These are phyloP conservation scores for Fomitopsis betulina DNA, from an alignment of 1,284 basidiomycete species.

Conservation along the genomic window DNA sequence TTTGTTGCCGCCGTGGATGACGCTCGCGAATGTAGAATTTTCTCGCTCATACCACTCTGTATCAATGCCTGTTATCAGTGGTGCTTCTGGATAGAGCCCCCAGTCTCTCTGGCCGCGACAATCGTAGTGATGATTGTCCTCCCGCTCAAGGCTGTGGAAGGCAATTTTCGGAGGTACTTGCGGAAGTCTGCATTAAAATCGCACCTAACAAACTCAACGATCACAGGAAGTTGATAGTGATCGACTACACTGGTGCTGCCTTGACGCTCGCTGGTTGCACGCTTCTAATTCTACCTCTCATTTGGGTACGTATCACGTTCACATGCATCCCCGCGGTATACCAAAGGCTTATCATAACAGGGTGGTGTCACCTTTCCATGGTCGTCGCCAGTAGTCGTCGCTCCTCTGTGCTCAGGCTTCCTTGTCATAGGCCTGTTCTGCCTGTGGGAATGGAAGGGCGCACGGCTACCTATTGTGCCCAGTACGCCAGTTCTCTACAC, in stretches of 20 bases:
- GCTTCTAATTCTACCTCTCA: constrained; percentile 64
- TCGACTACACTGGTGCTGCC: constrained; percentile 62
- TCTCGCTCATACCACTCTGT: background rate
- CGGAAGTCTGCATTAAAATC: background rate
- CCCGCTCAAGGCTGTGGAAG: constrained; percentile 62
- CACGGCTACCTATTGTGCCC: constrained; percentile 64
- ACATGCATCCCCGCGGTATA: background rate
- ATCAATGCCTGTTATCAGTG: constrained; percentile 30
- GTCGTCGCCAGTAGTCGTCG: constrained; percentile 60
- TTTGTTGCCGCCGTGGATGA: constrained; percentile 8
- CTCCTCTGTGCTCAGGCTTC: constrained; percentile 54
- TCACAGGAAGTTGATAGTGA: constrained; percentile 56
- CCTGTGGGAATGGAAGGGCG: constrained; percentile 69
- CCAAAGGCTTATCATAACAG: constrained; percentile 26
- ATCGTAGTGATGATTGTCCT: constrained; percentile 55
- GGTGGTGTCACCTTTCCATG: constrained; percentile 69
- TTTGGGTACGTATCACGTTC: constrained; percentile 49
- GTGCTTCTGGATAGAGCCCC: constrained; percentile 68
- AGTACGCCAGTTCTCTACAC: constrained; percentile 33
- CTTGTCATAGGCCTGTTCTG: constrained; percentile 56
- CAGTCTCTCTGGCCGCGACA: constrained; percentile 49
- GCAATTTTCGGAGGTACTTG: constrained; percentile 43
- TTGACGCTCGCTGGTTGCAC: constrained; percentile 58
- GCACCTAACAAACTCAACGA: too few relatives aligned
- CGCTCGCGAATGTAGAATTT: background rate